phyloP scores from a whole-genome alignment of 768 basidiomycete genomes.

The Mrakia frigida region DNA sequence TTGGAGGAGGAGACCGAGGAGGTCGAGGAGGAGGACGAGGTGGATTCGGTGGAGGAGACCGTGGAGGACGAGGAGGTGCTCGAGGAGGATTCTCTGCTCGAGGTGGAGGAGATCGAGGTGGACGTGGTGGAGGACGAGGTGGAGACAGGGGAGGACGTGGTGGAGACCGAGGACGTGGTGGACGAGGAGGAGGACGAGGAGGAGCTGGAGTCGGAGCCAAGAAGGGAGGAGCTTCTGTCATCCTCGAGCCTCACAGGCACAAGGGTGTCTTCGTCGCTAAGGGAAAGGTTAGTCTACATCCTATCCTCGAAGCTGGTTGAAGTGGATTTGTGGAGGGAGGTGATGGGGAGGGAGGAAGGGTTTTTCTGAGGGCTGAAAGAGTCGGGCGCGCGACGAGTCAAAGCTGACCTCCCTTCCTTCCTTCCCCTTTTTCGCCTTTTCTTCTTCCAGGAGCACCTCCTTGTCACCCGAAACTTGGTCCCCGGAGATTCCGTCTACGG shows the following conservation, averaged over 20 bases:
- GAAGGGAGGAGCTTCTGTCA: constrained; percentile 73
- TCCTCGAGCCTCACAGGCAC: constrained; percentile 93
- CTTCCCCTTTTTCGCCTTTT: neutral
- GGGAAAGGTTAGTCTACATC: constrained; percentile 32
- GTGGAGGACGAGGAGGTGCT: constrained; percentile 29
- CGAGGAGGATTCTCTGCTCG: constrained; percentile 17
- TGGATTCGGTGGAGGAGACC: constrained; percentile 29
- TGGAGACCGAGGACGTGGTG: constrained; percentile 47
- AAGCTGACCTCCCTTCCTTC: constrained; percentile 10
- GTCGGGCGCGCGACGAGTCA: neutral
- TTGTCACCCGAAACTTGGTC: constrained; percentile 96
- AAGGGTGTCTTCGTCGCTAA: constrained; percentile 88
- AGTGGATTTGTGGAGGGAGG: neutral
- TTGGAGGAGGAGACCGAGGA: constrained; percentile 32
- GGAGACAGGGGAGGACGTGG: constrained; percentile 39
- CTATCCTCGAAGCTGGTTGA: neutral
- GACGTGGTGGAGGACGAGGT: constrained; percentile 37
- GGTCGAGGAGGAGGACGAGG: constrained; percentile 33
- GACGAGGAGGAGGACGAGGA: constrained; percentile 61
- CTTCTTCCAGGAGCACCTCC: constrained; percentile 66
- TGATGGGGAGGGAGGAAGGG: neutral
- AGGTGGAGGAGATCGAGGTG: constrained; percentile 31
- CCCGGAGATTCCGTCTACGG: constrained; percentile 98
- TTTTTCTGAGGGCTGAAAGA: no score
- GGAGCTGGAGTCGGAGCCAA: constrained; percentile 49